A percentile compares a stretch with the other conserved stretches of the same genome.
Conservation (phyloP, 305 asterid species). For the Euphrasia arctica region DNA sequence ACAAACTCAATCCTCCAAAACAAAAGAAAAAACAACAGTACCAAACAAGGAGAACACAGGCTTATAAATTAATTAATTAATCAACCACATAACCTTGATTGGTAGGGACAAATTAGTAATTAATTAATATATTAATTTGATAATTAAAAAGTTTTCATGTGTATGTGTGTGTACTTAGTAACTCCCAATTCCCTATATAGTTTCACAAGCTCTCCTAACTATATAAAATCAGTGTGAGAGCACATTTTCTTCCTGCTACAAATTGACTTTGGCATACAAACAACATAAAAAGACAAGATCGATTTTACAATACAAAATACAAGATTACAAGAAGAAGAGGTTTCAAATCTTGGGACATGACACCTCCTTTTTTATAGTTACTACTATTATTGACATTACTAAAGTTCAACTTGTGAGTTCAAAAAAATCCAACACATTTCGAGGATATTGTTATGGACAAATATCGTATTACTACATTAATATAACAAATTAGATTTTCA, state of each 20-base stretch:
- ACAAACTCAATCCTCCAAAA: constrained; percentile 24
- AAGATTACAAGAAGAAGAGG: constrained; percentile 38
- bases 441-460: background rate
- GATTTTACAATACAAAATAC: constrained; percentile 32
- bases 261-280: constrained; percentile 55
- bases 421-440: background rate
- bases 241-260: constrained; percentile 18
- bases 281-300: constrained; percentile 42
- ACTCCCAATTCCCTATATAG: constrained; percentile 39
- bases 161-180: constrained; percentile 20
- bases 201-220: constrained; percentile 12
- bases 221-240: background rate
- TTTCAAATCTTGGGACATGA: constrained; percentile 29
- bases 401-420: constrained; percentile 24
- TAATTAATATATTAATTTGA: background rate
- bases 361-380: background rate
- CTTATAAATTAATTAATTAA: no score
- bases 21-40: constrained; percentile 16
- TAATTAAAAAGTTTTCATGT: constrained; percentile 23
- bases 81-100: constrained; percentile 34
- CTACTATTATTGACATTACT: constrained; percentile 19
- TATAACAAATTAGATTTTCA: no score
- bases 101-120: constrained; percentile 41
- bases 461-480: no score
- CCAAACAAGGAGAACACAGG: constrained; percentile 19